phyloP scores from a whole-genome alignment of 208 protist species.

The Crithidia acanthocephali region DNA sequence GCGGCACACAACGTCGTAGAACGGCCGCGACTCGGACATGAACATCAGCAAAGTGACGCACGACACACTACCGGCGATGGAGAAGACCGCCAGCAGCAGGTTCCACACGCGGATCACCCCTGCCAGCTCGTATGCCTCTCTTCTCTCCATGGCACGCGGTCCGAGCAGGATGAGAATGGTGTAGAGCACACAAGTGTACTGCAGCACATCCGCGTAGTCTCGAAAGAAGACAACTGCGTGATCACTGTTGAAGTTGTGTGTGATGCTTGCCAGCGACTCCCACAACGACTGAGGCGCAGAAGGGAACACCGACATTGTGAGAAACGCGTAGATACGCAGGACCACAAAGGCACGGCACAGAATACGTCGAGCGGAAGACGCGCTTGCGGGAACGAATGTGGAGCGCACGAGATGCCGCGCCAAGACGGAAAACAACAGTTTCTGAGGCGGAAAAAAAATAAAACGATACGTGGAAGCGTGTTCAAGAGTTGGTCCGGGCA shows the following conservation, averaged over 20 bases:
- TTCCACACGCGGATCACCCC: slow-evolving; percentile 70
- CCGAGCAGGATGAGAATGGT: slow-evolving; percentile 31
- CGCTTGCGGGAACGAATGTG: no score
- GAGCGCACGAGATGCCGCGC: no score
- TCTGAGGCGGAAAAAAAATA: no score
- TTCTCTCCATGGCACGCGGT: slow-evolving; percentile 33
- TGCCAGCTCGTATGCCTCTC: slow-evolving; percentile 45
- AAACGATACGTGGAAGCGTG: no score
- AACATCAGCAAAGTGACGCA: slow-evolving; percentile 41
- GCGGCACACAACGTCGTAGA: slow-evolving; percentile 49
- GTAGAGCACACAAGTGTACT: slow-evolving; percentile 41
- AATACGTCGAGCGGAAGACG: no score
- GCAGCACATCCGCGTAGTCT: slow-evolving; percentile 41
- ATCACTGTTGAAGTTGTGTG: slow-evolving; percentile 42
- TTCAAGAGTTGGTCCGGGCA: no score
- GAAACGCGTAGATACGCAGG: no score
- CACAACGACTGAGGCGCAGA: neutral
- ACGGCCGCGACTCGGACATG: slow-evolving; percentile 26
- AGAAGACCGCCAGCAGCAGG: slow-evolving; percentile 66
- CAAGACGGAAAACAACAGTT: no score
- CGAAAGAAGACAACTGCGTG: slow-evolving; percentile 31
- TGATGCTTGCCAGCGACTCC: slow-evolving; percentile 1
- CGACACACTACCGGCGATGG: slow-evolving; percentile 49
- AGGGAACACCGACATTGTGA: neutral
- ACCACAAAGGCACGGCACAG: neutral